Evolutionary conservation across 768 basidiomycete species (phyloP).

Genomic region (Tricholoma furcatifolium): DNA sequence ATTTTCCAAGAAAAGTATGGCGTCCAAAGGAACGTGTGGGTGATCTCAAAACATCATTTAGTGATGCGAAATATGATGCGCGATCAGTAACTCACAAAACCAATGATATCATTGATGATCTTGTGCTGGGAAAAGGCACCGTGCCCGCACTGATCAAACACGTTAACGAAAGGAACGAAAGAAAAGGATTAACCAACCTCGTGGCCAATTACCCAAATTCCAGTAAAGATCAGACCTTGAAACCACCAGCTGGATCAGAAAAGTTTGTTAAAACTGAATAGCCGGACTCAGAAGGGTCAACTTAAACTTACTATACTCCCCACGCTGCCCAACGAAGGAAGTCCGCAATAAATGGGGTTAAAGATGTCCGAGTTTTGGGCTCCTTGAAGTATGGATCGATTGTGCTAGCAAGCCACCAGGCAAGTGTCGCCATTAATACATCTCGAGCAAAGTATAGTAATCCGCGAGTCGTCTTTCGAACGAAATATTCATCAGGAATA

Average conservation of each 20-base stretch:
- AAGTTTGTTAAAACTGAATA: too few species aligned
- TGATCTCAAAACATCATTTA: constrained; percentile 36
- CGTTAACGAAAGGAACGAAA: not conserved
- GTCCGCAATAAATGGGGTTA: constrained; percentile 37
- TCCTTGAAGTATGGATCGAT: constrained; percentile 43
- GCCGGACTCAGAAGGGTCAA: too few species aligned
- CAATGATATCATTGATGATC: constrained; percentile 46
- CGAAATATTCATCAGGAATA: constrained; percentile 45
- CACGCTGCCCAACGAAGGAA: constrained; percentile 41
- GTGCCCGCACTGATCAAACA: constrained; percentile 53
- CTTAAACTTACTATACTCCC: constrained; percentile 49
- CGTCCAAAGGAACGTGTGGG: constrained; percentile 48
- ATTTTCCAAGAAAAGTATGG: constrained; percentile 58
- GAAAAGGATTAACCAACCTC: constrained; percentile 33
- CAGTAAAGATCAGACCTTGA: constrained; percentile 56
- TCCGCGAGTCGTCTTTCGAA: constrained; percentile 38
- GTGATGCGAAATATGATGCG: too few species aligned
- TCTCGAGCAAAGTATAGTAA: constrained; percentile 45
- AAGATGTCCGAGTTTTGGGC: constrained; percentile 15
- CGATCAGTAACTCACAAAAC: constrained; percentile 46
- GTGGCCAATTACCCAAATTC: constrained; percentile 62
- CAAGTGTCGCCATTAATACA: constrained; percentile 37
- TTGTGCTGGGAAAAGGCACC: constrained; percentile 52
- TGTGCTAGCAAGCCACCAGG: constrained; percentile 40
- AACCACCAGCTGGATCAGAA: constrained; percentile 72